Percentiles rank a stretch among this genome's conserved stretches.
Evolutionary conservation across 495 filamentous ascomycete species (phyloP).

Genomic region (Aspergillus sclerotiicarbonarius): DNA sequence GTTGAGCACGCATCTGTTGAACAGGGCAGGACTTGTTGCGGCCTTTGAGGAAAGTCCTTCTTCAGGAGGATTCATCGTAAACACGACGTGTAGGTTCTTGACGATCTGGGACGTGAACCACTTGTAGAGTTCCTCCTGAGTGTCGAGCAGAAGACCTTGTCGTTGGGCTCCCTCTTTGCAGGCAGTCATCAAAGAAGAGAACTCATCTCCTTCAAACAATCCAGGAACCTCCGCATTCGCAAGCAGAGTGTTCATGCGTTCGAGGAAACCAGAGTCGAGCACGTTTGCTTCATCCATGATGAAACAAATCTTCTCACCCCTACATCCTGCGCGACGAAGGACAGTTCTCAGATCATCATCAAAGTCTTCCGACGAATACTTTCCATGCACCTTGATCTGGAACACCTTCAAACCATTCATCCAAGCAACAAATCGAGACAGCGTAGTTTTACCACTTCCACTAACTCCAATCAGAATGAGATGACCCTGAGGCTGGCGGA

Average conservation of each 20-base stretch:
- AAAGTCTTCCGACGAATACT: constrained; percentile 97
- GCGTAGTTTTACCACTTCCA: constrained; percentile 95
- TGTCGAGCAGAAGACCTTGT: constrained; percentile 91
- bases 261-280: constrained; percentile 95
- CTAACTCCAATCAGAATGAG: constrained; percentile 97
- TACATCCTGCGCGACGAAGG: constrained; percentile 89
- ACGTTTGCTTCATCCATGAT: constrained; percentile 99
- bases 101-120: constrained; percentile 99
- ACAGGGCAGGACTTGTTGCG: constrained; percentile 92
- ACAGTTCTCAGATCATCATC: constrained; percentile 96
- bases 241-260: constrained; percentile 97
- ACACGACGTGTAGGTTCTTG: constrained; percentile 98
- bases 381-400: constrained; percentile 99
- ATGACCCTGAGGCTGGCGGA: constrained; percentile 97
- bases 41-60: constrained; percentile 93
- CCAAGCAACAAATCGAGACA: constrained; percentile 98
- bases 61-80: constrained; percentile 99
- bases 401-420: constrained; percentile 99
- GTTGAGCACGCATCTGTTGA: constrained; percentile 98
- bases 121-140: constrained; percentile 97
- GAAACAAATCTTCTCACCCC: constrained; percentile 99
- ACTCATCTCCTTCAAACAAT: constrained; percentile 96
- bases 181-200: constrained; percentile 93
- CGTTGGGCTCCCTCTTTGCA: constrained; percentile 98
- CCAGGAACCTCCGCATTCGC: constrained; percentile 98